phyloP scores from a whole-genome alignment of 352 stramenopile species.

The Plasmopara halstedii region DNA sequence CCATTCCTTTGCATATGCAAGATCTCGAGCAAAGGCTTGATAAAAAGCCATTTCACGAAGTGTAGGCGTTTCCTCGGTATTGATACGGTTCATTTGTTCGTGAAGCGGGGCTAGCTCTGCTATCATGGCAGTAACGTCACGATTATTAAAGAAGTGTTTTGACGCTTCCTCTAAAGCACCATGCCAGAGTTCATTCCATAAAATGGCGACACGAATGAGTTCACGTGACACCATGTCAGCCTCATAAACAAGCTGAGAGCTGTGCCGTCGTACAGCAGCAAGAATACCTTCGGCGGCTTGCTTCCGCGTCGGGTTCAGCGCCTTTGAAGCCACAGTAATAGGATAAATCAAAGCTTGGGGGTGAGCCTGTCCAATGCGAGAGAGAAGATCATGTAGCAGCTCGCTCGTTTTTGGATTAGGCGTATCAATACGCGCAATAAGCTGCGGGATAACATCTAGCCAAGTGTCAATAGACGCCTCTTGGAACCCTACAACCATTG shows the following conservation, averaged over 20 bases:
- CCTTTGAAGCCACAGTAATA: conserved; percentile 96
- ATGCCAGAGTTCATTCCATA: conserved; percentile 99
- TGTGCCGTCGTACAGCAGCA: conserved; percentile 91
- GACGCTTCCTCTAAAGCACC: conserved; percentile 96
- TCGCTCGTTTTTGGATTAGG: conserved; percentile 74
- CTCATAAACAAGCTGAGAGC: conserved; percentile 95
- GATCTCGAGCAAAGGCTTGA: conserved; percentile 90
- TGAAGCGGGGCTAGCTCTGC: conserved; percentile 94
- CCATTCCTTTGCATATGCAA: conserved; percentile 83
- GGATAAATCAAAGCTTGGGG: conserved; percentile 99
- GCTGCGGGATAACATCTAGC: conserved; percentile 97
- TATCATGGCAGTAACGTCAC: conserved; percentile 95
- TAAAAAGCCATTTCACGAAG: conserved; percentile 80
- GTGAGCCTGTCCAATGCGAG: conserved; percentile 91
- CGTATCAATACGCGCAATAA: conserved; percentile 91
- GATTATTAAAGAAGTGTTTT: conserved; percentile 96
- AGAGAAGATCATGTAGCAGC: conserved; percentile 81
- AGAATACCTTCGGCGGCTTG: conserved; percentile 93
- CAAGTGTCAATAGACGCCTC: conserved; percentile 97
- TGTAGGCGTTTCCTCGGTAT: conserved; percentile 56
- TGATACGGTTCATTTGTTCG: conserved; percentile 75
- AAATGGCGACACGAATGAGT: conserved; percentile 98
- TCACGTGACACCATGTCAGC: conserved; percentile 94
- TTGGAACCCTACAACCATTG: conserved; percentile 83
- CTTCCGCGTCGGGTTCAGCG: conserved; percentile 86